Evolutionary conservation across 331 rosid genomes (phyloP).

Genomic region (Spiraea crenata): DNA sequence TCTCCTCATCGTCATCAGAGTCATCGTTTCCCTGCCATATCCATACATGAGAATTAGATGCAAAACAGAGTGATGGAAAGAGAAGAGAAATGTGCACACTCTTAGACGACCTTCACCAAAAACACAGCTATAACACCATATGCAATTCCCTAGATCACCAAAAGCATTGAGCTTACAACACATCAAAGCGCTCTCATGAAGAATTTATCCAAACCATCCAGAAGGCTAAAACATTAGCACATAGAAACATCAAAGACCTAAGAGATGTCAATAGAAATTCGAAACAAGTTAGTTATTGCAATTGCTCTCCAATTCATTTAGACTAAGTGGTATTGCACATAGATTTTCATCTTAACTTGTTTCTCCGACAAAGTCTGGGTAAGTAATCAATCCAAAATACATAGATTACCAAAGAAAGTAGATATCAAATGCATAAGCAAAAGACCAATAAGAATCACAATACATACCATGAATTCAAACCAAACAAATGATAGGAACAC

Average conservation of each 20-base stretch:
- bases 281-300: too few species aligned
- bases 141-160: neutral
- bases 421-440: too few species aligned
- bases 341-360: too few species aligned
- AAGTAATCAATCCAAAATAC: too few species aligned
- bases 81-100: neutral
- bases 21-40: constrained; percentile 53
- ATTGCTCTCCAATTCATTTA: too few species aligned
- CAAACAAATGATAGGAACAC: neutral
- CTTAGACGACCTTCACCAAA: neutral
- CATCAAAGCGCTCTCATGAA: neutral
- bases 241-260: neutral
- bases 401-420: too few species aligned
- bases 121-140: neutral
- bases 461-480: too few species aligned
- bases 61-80: neutral
- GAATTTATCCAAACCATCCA: neutral
- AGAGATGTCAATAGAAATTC: neutral
- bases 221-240: neutral
- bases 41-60: constrained; percentile 13
- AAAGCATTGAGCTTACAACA: neutral
- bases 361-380: too few species aligned
- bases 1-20: constrained; percentile 55
- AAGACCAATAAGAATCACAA: neutral
- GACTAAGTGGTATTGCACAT: too few species aligned